Evolutionary conservation across 495 filamentous ascomycete genomes (phyloP).

Genomic region (Neurospora sp.): DNA sequence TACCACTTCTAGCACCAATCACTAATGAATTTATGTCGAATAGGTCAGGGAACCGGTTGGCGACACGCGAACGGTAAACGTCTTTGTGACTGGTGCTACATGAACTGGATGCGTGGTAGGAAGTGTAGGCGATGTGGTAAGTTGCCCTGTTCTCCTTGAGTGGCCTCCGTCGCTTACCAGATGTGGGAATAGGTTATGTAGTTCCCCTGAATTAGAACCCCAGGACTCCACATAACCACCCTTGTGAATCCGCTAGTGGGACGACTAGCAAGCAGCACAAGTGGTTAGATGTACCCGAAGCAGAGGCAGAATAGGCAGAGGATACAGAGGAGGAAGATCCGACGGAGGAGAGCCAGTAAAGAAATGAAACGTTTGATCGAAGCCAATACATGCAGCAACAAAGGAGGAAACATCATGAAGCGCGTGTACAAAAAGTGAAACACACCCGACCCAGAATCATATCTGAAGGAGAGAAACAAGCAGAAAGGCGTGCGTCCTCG

Average conservation of each 20-base stretch:
- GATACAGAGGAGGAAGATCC: background rate
- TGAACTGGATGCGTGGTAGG: background rate
- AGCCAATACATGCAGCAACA: background rate
- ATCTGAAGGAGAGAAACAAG: background rate
- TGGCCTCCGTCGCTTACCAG: background rate
- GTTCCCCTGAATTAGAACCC: background rate
- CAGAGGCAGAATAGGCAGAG: background rate
- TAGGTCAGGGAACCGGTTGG: background rate
- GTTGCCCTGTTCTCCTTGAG: background rate
- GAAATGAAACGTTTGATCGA: background rate
- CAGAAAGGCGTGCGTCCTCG: background rate
- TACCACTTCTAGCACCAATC: background rate
- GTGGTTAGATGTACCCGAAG: background rate
- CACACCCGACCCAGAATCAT: background rate
- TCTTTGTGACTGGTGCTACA: rapidly evolving
- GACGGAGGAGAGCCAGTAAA: background rate
- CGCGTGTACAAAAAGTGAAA: background rate
- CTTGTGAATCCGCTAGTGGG: background rate
- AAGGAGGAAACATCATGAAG: background rate
- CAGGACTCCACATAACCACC: background rate
- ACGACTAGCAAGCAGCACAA: background rate
- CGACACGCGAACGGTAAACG: too few species aligned
- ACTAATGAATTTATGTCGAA: background rate
- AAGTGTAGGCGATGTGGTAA: background rate
- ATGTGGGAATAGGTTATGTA: background rate